Base-by-base conservation (phyloP, 495 filamentous ascomycete genomes). In the Hyaloscypha variabilis region DNA sequence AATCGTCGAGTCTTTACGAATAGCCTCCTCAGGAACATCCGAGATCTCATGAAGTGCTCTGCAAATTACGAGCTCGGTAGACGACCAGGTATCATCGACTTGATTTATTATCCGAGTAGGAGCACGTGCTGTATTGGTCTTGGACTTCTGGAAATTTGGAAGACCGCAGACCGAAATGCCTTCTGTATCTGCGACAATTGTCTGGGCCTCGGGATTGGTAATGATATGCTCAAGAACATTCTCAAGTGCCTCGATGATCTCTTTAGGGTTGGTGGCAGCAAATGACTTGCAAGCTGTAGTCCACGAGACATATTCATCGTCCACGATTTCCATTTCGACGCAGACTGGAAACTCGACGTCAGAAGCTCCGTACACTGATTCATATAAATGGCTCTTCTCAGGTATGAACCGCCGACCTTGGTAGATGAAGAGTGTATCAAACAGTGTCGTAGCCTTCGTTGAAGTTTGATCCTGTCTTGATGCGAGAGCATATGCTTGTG, bases 341-440 rank as follows among this genome's bases (percentile, higher is more conserved):
- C 90, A 92, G n/a, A 94, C 74, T 0, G 90, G 90, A 69, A 92
- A 94, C 63, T 94, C 91, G 23, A 91, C 85, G 56, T 84, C 80
- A 0, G 91, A 85, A 13, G 71, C 72, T 13, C 88, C 85, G 30
- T 83, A 78, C 6, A 88, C 74, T 23, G 89, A 89, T 52, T 75
- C 77, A 67, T 88, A 84, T 8, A 89, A 75, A 21, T 68, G 58
- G 17, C 73, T 24, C 4, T 23, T 46, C 21, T 6, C 46, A 1
- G 14, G 23, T 26, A 26, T 23, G 8, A 58, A 31, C 13, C 71
- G 69, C 11, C 71, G 77, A 26, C 70, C 82, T 71, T 94, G 91
- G 29, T 87, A 85, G 23, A 94, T 87, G 69, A 93, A 94, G 6
- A 94, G 71, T 0, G 87, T 87, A 65, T 93, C 88, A 65, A 90